Percentiles rank a stretch among this genome's conserved stretches.
Conservation (phyloP, 768 basidiomycete species). For the Lactifluus volemus region DNA sequence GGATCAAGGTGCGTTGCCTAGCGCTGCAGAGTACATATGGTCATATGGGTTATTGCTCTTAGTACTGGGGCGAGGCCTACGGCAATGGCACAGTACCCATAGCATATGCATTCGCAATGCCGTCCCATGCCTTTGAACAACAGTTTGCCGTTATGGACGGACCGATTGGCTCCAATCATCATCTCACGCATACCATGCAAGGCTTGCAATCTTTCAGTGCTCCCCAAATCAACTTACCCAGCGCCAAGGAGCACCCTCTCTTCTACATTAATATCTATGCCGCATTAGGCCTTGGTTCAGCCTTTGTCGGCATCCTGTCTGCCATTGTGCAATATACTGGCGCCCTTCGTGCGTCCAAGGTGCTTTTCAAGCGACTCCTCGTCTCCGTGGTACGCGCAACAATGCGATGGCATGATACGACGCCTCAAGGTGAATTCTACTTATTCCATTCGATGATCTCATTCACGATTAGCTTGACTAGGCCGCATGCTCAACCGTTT, state of each 20-base stretch:
- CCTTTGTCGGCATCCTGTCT: slow-evolving; percentile 38
- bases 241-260: slow-evolving; percentile 50
- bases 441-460: not conserved
- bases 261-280: slow-evolving; percentile 68
- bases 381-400: slow-evolving; percentile 70
- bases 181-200: slow-evolving; percentile 18
- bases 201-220: slow-evolving; percentile 3
- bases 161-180: slow-evolving; percentile 20
- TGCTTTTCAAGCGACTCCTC: slow-evolving; percentile 44
- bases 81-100: slow-evolving; percentile 16
- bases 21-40: not conserved
- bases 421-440: slow-evolving; percentile 53
- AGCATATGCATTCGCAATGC: slow-evolving; percentile 17
- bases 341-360: slow-evolving; percentile 33
- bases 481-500: slow-evolving; percentile 86
- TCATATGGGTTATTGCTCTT: not conserved
- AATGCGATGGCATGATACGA: slow-evolving; percentile 79
- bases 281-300: slow-evolving; percentile 44
- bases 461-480: slow-evolving; percentile 20
- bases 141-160: slow-evolving; percentile 21
- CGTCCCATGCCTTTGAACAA: slow-evolving; percentile 22
- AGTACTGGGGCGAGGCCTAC: slow-evolving; percentile 59
- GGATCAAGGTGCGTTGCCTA: slow-evolving; percentile 51
- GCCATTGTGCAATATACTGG: slow-evolving; percentile 53
- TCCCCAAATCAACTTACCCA: slow-evolving; percentile 29